A percentile compares a stretch with the other conserved stretches of the same genome.
Evolutionary conservation across 2,329 filamentous ascomycete species (phyloP).

Genomic region (Dactylellina leptospora): DNA sequence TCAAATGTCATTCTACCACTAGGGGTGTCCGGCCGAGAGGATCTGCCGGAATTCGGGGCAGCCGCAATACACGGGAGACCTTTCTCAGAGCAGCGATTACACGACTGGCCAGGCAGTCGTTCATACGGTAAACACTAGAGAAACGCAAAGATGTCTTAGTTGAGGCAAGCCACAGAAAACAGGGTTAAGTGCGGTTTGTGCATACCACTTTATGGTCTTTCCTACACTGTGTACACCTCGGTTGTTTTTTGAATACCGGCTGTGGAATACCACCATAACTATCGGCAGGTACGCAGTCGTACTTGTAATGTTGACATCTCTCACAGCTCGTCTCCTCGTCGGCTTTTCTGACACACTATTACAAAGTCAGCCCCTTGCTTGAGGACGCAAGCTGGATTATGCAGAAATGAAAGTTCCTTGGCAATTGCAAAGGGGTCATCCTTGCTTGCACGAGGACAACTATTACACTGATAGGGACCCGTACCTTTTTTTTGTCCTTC

Average conservation of each 20-base stretch:
- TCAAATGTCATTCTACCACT: slow-evolving; percentile 44
- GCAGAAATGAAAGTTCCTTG: slow-evolving; percentile 28
- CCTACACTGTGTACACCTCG: slow-evolving; percentile 48
- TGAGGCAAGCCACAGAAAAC: background rate
- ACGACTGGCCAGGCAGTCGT: slow-evolving; percentile 44
- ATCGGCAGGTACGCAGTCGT: slow-evolving; percentile 50
- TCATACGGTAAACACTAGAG: slow-evolving; percentile 47
- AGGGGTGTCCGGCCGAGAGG: slow-evolving; percentile 44
- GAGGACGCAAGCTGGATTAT: too few species aligned
- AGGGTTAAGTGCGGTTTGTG: background rate
- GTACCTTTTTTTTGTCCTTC: slow-evolving; percentile 53
- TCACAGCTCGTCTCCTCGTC: slow-evolving; percentile 48
- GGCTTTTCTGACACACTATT: slow-evolving; percentile 37
- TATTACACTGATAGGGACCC: slow-evolving; percentile 34
- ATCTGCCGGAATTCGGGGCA: slow-evolving; percentile 43
- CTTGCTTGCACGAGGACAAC: slow-evolving; percentile 30
- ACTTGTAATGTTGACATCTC: slow-evolving; percentile 50
- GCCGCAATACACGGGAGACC: slow-evolving; percentile 44
- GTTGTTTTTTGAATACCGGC: slow-evolving; percentile 50
- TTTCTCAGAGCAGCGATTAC: slow-evolving; percentile 48
- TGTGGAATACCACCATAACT: slow-evolving; percentile 51
- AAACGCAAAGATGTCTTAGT: background rate
- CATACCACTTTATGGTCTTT: slow-evolving; percentile 53
- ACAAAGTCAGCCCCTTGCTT: too few species aligned
- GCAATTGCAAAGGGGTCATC: slow-evolving; percentile 27